phyloP scores from a whole-genome alignment of 192 early-diverging fungal genomes.

The Tieghemiomyces parasiticus region DNA sequence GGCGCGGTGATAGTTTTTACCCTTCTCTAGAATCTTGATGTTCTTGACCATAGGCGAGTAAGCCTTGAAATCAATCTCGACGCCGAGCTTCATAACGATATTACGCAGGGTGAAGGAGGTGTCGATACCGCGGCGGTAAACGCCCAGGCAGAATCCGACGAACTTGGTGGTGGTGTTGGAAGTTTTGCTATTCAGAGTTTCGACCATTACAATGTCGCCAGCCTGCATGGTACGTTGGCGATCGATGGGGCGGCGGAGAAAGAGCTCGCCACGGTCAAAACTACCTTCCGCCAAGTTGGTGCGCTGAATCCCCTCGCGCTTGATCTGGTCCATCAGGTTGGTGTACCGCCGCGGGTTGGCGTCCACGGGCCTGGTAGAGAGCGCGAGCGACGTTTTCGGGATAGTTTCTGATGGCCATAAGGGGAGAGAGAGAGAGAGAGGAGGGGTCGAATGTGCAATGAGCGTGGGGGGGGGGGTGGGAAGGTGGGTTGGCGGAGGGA shows the following conservation, averaged over 20 bases:
- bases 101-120: conserved; percentile 67
- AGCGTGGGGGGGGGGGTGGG: no score
- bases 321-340: conserved; percentile 50
- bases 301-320: conserved; percentile 41
- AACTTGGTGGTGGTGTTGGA: conserved; percentile 37
- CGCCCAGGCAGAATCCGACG: conserved; percentile 56
- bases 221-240: conserved; percentile 34
- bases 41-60: conserved; percentile 64
- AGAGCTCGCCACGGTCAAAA: conserved; percentile 43
- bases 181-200: conserved; percentile 41
- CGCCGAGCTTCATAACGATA: conserved; percentile 55
- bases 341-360: no score
- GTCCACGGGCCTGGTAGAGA: no score
- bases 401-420: no score
- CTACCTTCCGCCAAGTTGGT: no score
- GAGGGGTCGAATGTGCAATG: no score
- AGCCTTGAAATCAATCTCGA: conserved; percentile 55
- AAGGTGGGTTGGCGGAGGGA: no score
- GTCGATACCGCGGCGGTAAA: conserved; percentile 54
- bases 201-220: conserved; percentile 52
- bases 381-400: no score
- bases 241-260: conserved; percentile 37
- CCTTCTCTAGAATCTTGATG: conserved; percentile 50
- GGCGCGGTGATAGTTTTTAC: conserved; percentile 43
- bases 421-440: no score